Evolutionary conservation across 23 red algal species (phyloP).

Genomic region (Porphyridium purpureum): DNA sequence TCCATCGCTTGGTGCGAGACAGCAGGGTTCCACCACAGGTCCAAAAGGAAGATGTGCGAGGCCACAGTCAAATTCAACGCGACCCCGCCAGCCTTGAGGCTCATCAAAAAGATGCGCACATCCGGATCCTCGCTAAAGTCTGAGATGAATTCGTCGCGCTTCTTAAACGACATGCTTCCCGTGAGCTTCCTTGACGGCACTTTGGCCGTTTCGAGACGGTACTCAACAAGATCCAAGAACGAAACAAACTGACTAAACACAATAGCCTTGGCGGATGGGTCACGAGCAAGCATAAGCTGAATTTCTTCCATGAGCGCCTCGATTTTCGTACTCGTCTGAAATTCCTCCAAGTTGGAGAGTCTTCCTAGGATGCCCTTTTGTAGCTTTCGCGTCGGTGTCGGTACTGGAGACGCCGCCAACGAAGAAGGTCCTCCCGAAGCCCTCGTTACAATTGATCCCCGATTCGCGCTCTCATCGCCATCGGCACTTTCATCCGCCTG

Average conservation of each 20-base stretch:
- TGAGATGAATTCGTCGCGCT: constrained; percentile 15
- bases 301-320: constrained; percentile 28
- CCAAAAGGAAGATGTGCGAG: constrained; percentile 62
- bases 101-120: constrained; percentile 41
- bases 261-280: constrained; percentile 28
- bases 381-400: too few species aligned
- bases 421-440: too few species aligned
- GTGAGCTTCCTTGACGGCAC: constrained; percentile 22
- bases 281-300: neutral
- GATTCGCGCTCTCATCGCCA: too few species aligned
- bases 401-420: too few species aligned
- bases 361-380: neutral
- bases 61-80: constrained; percentile 74
- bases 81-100: constrained; percentile 40
- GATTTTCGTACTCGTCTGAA: constrained; percentile 29
- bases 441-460: too few species aligned
- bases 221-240: constrained; percentile 56
- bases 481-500: too few species aligned
- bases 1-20: constrained; percentile 50
- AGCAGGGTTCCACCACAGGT: constrained; percentile 62
- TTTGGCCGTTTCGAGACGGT: constrained; percentile 9
- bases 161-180: constrained; percentile 16
- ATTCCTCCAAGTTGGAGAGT: neutral
- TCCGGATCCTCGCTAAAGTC: constrained; percentile 12
- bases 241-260: constrained; percentile 64